These are phyloP conservation scores for Diplotaxis tenuifolia DNA, from an alignment of 345 rosid genomes.

Conservation along the genomic window DNA sequence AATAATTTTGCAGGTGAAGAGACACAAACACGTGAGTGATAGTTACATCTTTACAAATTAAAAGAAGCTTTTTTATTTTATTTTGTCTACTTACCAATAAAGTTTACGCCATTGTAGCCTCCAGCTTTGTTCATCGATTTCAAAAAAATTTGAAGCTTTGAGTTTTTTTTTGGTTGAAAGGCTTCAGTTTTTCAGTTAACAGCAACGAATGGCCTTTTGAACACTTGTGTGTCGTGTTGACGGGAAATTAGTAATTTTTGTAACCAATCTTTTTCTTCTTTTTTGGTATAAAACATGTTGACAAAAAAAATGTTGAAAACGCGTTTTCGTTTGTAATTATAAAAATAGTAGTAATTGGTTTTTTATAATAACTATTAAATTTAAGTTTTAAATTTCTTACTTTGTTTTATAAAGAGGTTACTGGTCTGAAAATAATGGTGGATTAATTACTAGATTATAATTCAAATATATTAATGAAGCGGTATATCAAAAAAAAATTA, in stretches of 20 bases:
- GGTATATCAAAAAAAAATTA: not conserved
- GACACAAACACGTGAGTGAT: conserved; percentile 41
- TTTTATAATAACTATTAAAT: not conserved
- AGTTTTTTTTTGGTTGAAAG: not conserved
- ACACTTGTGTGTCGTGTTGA: conserved; percentile 3
- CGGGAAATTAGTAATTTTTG: not conserved
- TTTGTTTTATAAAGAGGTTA: not conserved
- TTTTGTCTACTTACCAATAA: conserved; percentile 13
- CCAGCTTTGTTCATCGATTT: conserved; percentile 4
- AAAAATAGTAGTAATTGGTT: not conserved
- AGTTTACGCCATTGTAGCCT: conserved; percentile 30
- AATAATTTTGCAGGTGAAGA: conserved; percentile 37
- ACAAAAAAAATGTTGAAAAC: not conserved
- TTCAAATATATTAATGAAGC: not conserved
- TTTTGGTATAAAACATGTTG: not conserved
- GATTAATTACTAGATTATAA: not conserved
- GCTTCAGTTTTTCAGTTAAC: not conserved
- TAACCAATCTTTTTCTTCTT: not conserved
- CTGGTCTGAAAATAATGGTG: not conserved
- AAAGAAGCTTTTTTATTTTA: not conserved
- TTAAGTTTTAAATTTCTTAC: not conserved
- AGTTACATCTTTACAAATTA: not conserved
- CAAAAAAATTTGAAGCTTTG: not conserved
- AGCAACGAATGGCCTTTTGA: not conserved
- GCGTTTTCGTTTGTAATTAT: not conserved